phyloP scores from a whole-genome alignment of 2,329 filamentous ascomycete species.

The Fusarium temperatum region DNA sequence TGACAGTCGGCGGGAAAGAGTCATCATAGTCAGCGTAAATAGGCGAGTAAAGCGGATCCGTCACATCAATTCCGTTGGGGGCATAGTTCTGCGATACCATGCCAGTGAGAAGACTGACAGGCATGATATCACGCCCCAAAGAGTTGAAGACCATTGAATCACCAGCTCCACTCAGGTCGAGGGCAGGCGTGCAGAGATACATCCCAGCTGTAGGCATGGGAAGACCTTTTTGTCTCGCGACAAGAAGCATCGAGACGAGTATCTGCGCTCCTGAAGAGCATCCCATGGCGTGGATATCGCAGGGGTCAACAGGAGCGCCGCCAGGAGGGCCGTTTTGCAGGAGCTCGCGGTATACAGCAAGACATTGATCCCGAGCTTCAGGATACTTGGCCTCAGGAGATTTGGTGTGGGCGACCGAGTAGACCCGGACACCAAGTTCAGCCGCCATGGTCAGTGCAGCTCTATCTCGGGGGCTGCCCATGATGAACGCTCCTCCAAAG shows the following conservation, averaged over 20 bases:
- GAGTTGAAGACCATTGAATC: background rate
- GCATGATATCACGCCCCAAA: background rate
- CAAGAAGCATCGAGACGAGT: background rate
- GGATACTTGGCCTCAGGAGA: background rate
- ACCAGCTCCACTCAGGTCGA: background rate
- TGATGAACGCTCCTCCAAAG: background rate
- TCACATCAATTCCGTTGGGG: background rate
- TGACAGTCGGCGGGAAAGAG: background rate
- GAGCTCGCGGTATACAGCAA: background rate
- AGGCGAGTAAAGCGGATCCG: background rate
- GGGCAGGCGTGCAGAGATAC: background rate
- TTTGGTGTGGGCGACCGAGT: background rate
- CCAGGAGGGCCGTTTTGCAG: background rate
- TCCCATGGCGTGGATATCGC: background rate
- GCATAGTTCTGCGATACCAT: background rate
- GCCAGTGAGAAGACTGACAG: background rate
- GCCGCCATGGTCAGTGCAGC: background rate
- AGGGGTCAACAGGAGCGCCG: accelerated
- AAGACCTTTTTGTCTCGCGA: background rate
- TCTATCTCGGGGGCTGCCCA: background rate
- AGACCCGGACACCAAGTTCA: background rate
- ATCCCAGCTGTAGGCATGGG: background rate
- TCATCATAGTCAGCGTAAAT: background rate
- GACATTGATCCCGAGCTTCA: background rate
- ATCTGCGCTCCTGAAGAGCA: background rate